These are phyloP conservation scores for Populus hybrid DNA, from an alignment of 441 rosid species.

Conservation along the genomic window DNA sequence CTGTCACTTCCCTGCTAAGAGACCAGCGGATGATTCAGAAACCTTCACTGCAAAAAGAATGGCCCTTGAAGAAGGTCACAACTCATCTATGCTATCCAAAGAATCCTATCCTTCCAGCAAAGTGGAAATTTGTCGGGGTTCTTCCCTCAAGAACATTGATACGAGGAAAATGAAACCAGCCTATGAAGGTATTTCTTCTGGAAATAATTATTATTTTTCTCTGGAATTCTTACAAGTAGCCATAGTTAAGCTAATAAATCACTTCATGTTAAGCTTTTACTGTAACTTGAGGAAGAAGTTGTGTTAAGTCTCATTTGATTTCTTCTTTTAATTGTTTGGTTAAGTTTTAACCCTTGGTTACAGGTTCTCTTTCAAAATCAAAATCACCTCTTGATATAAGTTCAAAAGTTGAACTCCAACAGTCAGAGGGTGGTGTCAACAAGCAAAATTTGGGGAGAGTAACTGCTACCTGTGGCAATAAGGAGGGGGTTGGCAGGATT, in stretches of 20 bases:
- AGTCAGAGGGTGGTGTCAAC: constrained; percentile 44
- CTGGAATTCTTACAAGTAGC: neutral
- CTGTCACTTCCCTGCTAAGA: constrained; percentile 21
- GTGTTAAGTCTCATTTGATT: constrained; percentile 31
- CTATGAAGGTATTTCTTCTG: neutral
- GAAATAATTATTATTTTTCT: neutral
- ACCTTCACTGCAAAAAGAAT: constrained; percentile 13
- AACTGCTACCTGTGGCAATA: constrained; percentile 30
- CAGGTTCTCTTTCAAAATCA: constrained; percentile 62
- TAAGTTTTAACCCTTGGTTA: constrained; percentile 9
- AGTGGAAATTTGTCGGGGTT: neutral
- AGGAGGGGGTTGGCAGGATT: constrained; percentile 38
- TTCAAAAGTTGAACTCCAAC: constrained; percentile 53
- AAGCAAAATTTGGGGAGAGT: constrained; percentile 47
- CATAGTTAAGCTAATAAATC: neutral
- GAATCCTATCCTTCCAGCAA: neutral
- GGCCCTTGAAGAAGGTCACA: constrained; percentile 9
- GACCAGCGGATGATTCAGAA: constrained; percentile 14
- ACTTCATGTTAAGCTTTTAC: neutral
- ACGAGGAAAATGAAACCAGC: constrained; percentile 15
- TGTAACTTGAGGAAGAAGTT: neutral
- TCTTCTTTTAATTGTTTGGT: neutral
- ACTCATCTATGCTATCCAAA: constrained; percentile 7
- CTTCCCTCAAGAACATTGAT: constrained; percentile 1
- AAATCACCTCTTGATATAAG: constrained; percentile 50